These are phyloP conservation scores for Nymphaea thermarum DNA, from an alignment of 164 flowering plant genomes.

Conservation along the genomic window DNA sequence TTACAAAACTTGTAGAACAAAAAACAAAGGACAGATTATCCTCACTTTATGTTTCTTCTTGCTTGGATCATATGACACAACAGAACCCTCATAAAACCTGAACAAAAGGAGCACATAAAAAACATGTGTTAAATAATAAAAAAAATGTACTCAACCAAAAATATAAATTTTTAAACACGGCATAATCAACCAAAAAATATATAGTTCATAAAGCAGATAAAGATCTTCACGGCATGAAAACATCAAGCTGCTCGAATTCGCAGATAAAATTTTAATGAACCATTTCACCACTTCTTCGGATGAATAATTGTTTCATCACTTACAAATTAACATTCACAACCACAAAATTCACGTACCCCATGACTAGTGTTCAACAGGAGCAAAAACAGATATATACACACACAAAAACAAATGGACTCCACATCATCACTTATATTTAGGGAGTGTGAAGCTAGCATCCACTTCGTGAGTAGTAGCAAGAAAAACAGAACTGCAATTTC, in stretches of 20 bases:
- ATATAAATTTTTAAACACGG: background rate
- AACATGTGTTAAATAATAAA: background rate
- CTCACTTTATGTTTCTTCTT: slow-evolving; percentile 61
- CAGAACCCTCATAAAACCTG: slow-evolving; percentile 71
- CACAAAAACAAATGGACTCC: too few relatives aligned
- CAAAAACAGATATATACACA: too few relatives aligned
- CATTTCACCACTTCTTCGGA: too few relatives aligned
- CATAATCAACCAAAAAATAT: background rate
- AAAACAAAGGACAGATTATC: background rate
- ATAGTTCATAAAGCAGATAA: background rate
- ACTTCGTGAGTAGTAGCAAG: too few relatives aligned
- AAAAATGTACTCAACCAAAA: background rate
- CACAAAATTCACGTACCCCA: too few relatives aligned
- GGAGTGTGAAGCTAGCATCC: too few relatives aligned
- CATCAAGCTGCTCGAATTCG: background rate
- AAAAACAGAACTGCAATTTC: too few relatives aligned
- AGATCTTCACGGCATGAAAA: background rate
- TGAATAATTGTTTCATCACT: too few relatives aligned
- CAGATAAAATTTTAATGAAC: too few relatives aligned
- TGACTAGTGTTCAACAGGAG: too few relatives aligned
- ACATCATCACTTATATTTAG: too few relatives aligned
- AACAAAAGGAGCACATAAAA: slow-evolving; percentile 3
- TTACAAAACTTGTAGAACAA: background rate
- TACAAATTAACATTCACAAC: too few relatives aligned
- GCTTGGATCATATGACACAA: slow-evolving; percentile 38